Base-by-base conservation (phyloP, 768 basidiomycete genomes). In the Nidularia sp. region DNA sequence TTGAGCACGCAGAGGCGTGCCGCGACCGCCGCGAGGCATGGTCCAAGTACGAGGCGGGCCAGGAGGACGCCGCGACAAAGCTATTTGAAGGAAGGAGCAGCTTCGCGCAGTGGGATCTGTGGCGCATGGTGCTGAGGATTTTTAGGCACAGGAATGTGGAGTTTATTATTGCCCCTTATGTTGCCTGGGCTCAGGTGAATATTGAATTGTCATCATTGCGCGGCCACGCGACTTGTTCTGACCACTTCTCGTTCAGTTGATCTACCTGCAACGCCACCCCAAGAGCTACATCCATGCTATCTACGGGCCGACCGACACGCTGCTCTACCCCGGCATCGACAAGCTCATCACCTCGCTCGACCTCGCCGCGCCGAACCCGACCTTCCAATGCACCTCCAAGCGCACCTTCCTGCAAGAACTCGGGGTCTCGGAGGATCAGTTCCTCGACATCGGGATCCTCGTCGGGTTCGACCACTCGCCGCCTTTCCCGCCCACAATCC, bases 101-200 rank as follows among this genome's bases (percentile, higher is more conserved):
- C 46, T 75, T 90, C 51, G 73, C 78, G 45, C 90, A 92, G 61
- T 91, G 88, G 85, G 96, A 98, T 69, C 77, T 98, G n/a, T 90
- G 96, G 86, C 83, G 94, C 64, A 83, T 91, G 75, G 86, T 98
- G 5, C 72, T 97, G 60, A 79, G 95, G 53, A 88, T 95, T 48
- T 97, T 98, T 70, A 85, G 92, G 65, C 90, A 98, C 70, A 78
- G 96, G 44, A 91, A 91, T 59, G 94, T 97, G 53, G 96, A 98
- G 71, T 98, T 94, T 65, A 79, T 98, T 45, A 86, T 98, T 53
- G 95, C 97, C 45, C 97, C 97, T 8, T 98, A 98, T 69, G 76
- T 92, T 49, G 88, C 94, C 34, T 93, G 91, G 87, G 90, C 96
- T 44, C 96, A 98, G 83, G 95, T 95, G 64, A 60, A 88, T 77